Evolutionary conservation across 306 rosid genomes (phyloP), one percentile per base, ranked within the genome.

Genomic region (Macrotyloma uniflorum): DNA sequence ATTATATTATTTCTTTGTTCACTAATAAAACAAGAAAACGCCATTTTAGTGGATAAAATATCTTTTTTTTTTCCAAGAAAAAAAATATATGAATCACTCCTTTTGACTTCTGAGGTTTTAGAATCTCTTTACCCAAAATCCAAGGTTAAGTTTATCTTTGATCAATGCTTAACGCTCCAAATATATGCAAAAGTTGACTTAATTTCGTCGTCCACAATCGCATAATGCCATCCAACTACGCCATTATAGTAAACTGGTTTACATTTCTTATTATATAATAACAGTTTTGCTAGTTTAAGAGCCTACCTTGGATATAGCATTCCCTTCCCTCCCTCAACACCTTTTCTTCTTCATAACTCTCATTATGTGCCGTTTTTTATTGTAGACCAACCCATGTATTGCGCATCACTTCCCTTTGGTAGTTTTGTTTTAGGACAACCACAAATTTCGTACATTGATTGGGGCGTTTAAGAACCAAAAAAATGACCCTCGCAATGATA

Each of bases 381-480:
- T 12, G 24, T 12, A 10, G 32, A 75, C 47, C 35, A 11, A 75
- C 62, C 71, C 72, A 28, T 19, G 63, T 30, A 4, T 9, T 49
- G 72, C 11, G 51, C 69, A 32, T 33, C 53, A 76, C 47, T 49
- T 22, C 26, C 63, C 64, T 64, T 63, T 15, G 22, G 40, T 50
- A 64, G 51, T 13, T n/a, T n/a, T 33, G 35, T n/a, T 43, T 45
- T 20, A n/a, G 70, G 19, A 49, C 72, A 61, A 79, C 83, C 45
- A 63, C 3, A 49, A 70, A 69, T 22, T 45, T 26, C 22, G 40
- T 33, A 59, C 61, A 40, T 65, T 50, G 63, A 62, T 62, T 40
- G 1, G 6, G 16, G 55, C 32, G n/a, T 46, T n/a, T 20, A 1
- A 66, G 59, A 79, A 36, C 47, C 3, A 19, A 38, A 49, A 49